A percentile compares a stretch with the other conserved stretches of the same genome.
Evolutionary conservation across 495 filamentous ascomycete species (phyloP).

Genomic region (Daldinia concentrica): DNA sequence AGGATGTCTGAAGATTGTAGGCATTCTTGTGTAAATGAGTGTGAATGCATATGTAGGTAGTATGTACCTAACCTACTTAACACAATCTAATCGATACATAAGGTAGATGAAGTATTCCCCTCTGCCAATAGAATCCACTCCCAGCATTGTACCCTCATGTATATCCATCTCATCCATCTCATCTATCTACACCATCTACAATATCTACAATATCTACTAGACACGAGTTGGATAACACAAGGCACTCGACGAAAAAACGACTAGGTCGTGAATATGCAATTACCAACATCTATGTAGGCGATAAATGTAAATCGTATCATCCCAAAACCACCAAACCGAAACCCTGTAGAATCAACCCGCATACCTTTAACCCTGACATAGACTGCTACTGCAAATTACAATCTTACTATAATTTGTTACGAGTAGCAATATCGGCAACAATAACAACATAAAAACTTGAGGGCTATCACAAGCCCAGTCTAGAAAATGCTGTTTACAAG

Average conservation of each 20-base stretch:
- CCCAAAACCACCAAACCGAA: background rate
- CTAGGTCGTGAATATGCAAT: background rate
- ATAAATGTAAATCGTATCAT: constrained; percentile 11
- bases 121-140: background rate
- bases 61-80: too few species aligned
- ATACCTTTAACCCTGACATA: background rate
- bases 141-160: too few species aligned
- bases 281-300: background rate
- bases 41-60: background rate
- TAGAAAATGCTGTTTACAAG: constrained; percentile 94
- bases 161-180: background rate
- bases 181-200: too few species aligned
- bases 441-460: background rate
- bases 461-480: constrained; percentile 10
- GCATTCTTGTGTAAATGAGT: background rate
- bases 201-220: background rate
- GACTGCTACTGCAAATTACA: background rate
- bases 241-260: background rate
- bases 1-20: background rate
- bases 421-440: background rate
- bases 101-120: too few species aligned
- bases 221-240: background rate
- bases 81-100: too few species aligned
- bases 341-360: background rate
- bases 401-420: background rate